phyloP scores from a whole-genome alignment of 1,139 yeast genomes.

The Suhomyces maxii region DNA sequence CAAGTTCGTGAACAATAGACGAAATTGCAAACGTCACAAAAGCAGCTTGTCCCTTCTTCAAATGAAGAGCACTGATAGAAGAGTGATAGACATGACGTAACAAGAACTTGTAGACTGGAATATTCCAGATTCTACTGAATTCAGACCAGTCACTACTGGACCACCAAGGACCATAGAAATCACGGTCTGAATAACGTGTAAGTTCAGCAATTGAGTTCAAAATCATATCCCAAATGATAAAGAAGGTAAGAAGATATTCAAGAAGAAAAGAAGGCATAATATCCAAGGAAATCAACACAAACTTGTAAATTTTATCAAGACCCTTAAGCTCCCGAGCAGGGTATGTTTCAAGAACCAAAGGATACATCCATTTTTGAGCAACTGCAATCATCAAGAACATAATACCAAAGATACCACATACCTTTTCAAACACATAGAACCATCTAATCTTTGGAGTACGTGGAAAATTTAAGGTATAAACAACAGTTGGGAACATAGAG shows the following conservation, averaged over 20 bases:
- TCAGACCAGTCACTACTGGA: slow-evolving; percentile 92
- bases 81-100: slow-evolving; percentile 93
- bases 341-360: slow-evolving; percentile 64
- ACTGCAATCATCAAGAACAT: slow-evolving; percentile 78
- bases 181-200: slow-evolving; percentile 82
- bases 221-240: slow-evolving; percentile 92
- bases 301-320: slow-evolving; percentile 46
- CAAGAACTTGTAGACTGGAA: slow-evolving; percentile 89
- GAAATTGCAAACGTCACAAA: slow-evolving; percentile 80
- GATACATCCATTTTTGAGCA: slow-evolving; percentile 79
- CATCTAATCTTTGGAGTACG: slow-evolving; percentile 69
- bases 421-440: slow-evolving; percentile 67
- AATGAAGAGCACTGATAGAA: slow-evolving; percentile 71
- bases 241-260: slow-evolving; percentile 77
- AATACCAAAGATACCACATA: slow-evolving; percentile 82
- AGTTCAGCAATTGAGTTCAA: slow-evolving; percentile 87
- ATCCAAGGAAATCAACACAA: slow-evolving; percentile 67
- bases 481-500: slow-evolving; percentile 90
- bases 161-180: slow-evolving; percentile 98
- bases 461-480: slow-evolving; percentile 78
- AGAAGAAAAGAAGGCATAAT: slow-evolving; percentile 76
- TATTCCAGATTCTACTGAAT: slow-evolving; percentile 92
- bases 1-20: slow-evolving; percentile 82
- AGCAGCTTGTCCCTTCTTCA: slow-evolving; percentile 69
- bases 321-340: slow-evolving; percentile 48